Evolutionary conservation across 2,329 filamentous ascomycete species (phyloP), one percentile per base, ranked within the genome.

Genomic region (Penicillium paneum): DNA sequence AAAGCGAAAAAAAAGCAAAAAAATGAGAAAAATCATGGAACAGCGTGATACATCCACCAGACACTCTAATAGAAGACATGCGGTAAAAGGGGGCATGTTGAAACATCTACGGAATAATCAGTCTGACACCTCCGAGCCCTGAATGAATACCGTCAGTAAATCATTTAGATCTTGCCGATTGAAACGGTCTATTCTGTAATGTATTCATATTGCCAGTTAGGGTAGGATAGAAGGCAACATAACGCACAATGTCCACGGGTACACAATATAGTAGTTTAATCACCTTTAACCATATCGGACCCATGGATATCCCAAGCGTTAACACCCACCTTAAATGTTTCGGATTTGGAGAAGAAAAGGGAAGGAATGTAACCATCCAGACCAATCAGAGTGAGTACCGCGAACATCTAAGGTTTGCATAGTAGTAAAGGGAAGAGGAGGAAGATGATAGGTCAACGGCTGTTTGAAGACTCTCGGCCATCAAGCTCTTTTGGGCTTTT

Each of bases 11-110:
- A 44, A 52, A 49, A 42, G 54, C 56, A 45, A 32, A 3, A 3
- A 44, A 50, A 55, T 40, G 43, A 42, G n/a, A n/a, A 54, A 44
- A 31, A 40, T 41, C 34, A 53, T 48, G 52, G 36, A 44, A 52
- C 61, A 57, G 60, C 53, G 61, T 54, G 58, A 62, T 62, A 47
- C 58, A 62, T 45, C 62, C 67, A 69, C 61, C 67, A 35, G 67
- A 68, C 62, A 57, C 47, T 61, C 62, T 63, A 61, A 61, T 53
- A 8, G 63, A 63, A n/a, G 59, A 57, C 47, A 61, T 62, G 55
- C 55, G 60, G 51, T 44, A 56, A 49, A 61, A 64, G 53, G 53
- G 40, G 43, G 57, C 57, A 50, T 56, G 57, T 52, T 62, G 54
- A 61, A 62, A 60, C 49, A 34, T 38, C 39, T 21, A n/a, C 32